Percentiles rank a stretch among this genome's conserved stretches.
Evolutionary conservation across 2,329 filamentous ascomycete genomes (phyloP).

Genomic region (Laburnicola sp.): DNA sequence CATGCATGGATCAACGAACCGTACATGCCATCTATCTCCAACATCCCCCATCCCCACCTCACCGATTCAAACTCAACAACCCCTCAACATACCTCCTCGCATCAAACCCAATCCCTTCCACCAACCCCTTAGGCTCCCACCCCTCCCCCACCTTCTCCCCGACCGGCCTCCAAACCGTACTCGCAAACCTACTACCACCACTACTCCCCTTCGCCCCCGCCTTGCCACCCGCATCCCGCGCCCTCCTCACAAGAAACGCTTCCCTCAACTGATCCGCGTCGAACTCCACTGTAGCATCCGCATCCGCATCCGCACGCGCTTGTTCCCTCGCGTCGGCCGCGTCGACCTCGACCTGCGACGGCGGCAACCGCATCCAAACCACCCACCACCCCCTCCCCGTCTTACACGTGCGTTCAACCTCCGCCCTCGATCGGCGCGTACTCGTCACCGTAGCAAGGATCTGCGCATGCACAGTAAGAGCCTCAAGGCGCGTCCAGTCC

Average conservation of each 20-base stretch:
- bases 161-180: slow-evolving; percentile 39
- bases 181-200: slow-evolving; percentile 30
- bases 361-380: slow-evolving; percentile 62
- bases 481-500: slow-evolving; percentile 60
- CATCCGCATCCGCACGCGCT: slow-evolving; percentile 5
- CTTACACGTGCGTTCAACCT: slow-evolving; percentile 65
- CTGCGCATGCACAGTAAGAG: slow-evolving; percentile 63
- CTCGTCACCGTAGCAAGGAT: slow-evolving; percentile 60
- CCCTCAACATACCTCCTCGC: slow-evolving; percentile 75
- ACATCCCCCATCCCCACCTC: slow-evolving; percentile 5
- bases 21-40: not conserved
- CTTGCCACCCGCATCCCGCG: slow-evolving; percentile 32
- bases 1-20: too few species aligned
- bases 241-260: slow-evolving; percentile 49
- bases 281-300: slow-evolving; percentile 16
- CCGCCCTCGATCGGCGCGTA: slow-evolving; percentile 49
- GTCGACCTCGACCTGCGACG: slow-evolving; percentile 22
- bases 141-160: slow-evolving; percentile 48
- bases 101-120: slow-evolving; percentile 76
- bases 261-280: slow-evolving; percentile 42
- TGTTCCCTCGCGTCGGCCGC: slow-evolving; percentile 5
- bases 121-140: slow-evolving; percentile 63
- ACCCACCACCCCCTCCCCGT: slow-evolving; percentile 69
- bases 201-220: slow-evolving; percentile 20
- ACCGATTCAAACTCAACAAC: slow-evolving; percentile 63